Conservation (phyloP, 2,329 filamentous ascomycete genomes). For the Whalleya microplaca region DNA sequence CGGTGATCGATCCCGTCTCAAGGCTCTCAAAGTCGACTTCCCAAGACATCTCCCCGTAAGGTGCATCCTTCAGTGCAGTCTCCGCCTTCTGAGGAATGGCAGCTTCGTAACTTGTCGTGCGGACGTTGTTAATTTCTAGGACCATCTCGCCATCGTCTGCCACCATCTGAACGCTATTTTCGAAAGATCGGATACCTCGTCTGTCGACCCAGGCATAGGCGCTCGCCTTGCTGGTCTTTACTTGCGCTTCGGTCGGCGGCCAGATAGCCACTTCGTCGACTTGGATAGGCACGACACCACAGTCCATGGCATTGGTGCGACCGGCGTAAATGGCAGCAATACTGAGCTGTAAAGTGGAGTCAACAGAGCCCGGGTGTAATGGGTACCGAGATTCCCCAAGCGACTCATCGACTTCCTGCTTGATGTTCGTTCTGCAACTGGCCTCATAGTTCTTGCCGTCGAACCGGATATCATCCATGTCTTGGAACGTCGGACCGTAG, state of each 20-base stretch:
- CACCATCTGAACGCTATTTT: slow-evolving; percentile 28
- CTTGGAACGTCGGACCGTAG: slow-evolving; percentile 45
- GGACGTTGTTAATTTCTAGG: slow-evolving; percentile 34
- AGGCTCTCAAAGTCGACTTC: slow-evolving; percentile 31
- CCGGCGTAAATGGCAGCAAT: slow-evolving; percentile 38
- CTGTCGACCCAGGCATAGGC: slow-evolving; percentile 26
- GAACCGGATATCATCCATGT: slow-evolving; percentile 35
- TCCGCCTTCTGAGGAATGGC: slow-evolving; percentile 33
- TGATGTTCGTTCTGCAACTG: slow-evolving; percentile 29
- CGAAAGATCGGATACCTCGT: slow-evolving; percentile 28
- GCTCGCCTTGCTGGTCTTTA: slow-evolving; percentile 17
- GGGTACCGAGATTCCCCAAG: slow-evolving; percentile 41
- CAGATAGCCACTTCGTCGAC: slow-evolving; percentile 14
- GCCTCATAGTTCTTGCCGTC: too few species aligned
- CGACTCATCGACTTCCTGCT: slow-evolving; percentile 14
- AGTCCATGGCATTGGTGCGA: slow-evolving; percentile 33
- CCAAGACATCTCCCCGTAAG: slow-evolving; percentile 35
- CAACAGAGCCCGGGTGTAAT: slow-evolving; percentile 45
- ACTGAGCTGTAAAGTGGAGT: slow-evolving; percentile 41
- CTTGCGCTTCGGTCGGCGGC: slow-evolving; percentile 8
- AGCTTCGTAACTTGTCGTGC: slow-evolving; percentile 39
- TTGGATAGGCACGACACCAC: slow-evolving; percentile 36
- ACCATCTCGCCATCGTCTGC: slow-evolving; percentile 31
- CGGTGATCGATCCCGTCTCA: slow-evolving; percentile 1
- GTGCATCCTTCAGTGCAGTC: slow-evolving; percentile 15